Percentiles rank a stretch among this genome's conserved stretches.
Conservation (phyloP, 768 basidiomycete genomes). For the Goffeauzyma gilvescens region DNA sequence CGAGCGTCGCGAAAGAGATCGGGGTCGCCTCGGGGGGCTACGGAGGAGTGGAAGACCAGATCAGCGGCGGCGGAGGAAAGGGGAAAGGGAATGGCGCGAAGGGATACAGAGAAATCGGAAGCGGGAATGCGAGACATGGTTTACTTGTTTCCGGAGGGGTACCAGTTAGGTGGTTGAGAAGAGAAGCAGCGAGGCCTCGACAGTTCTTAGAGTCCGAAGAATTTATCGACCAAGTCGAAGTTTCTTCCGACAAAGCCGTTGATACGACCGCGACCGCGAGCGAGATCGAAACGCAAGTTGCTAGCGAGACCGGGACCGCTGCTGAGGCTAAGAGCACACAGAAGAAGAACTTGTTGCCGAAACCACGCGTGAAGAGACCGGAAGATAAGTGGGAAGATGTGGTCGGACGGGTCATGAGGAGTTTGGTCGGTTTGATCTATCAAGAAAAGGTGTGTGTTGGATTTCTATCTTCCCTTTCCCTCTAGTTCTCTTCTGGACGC, state of each 20-base stretch:
- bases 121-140: neutral
- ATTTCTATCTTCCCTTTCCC: neutral
- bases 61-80: neutral
- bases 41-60: neutral
- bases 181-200: too few relatives aligned
- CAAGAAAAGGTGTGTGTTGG: slow-evolving; percentile 49
- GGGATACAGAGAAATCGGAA: slow-evolving; percentile 38
- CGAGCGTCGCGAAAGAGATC: slow-evolving; percentile 58
- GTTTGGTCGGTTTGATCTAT: slow-evolving; percentile 73
- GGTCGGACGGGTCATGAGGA: slow-evolving; percentile 65
- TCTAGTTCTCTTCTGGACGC: neutral
- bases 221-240: too few relatives aligned
- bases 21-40: slow-evolving; percentile 20
- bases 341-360: too few relatives aligned
- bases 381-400: slow-evolving; percentile 63
- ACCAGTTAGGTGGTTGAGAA: too few relatives aligned
- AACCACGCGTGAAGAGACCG: slow-evolving; percentile 31
- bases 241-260: too few relatives aligned
- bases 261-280: too few relatives aligned
- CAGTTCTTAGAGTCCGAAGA: too few relatives aligned
- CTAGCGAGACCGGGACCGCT: neutral
- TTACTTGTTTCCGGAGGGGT: too few relatives aligned
- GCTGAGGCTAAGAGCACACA: slow-evolving; percentile 5
- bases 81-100: slow-evolving; percentile 2
- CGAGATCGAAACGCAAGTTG: too few relatives aligned